A percentile compares a stretch with the other conserved stretches of the same genome.
phyloP scores from a whole-genome alignment of 257 asterid species.

The Pogostemon cablin region DNA sequence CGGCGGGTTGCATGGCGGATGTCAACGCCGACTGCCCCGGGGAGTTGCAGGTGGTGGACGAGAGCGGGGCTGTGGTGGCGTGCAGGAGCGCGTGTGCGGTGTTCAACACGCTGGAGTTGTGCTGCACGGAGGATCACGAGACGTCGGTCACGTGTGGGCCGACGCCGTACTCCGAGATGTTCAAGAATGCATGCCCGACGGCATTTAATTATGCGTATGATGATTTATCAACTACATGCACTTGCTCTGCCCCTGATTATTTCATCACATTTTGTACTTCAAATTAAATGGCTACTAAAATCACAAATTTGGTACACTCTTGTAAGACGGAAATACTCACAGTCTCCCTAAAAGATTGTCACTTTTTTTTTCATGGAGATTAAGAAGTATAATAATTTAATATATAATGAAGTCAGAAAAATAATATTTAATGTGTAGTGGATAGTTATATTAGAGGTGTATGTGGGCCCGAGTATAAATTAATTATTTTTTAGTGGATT shows the following conservation, averaged over 20 bases:
- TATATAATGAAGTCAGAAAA: no score
- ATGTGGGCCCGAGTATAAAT: no score
- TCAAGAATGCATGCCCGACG: constrained; percentile 71
- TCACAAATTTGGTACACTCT: no score
- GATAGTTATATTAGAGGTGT: no score
- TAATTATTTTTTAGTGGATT: no score
- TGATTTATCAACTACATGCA: constrained; percentile 66
- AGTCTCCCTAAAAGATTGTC: no score
- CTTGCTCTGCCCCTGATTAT: constrained; percentile 66
- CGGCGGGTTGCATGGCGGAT: constrained; percentile 67
- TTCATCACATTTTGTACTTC: constrained; percentile 71
- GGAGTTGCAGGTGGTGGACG: constrained; percentile 54
- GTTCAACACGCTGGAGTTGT: constrained; percentile 55
- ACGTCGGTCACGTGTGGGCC: constrained; percentile 60
- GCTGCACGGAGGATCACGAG: constrained; percentile 69
- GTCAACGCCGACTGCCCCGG: constrained; percentile 55
- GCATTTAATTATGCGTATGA: constrained; percentile 83
- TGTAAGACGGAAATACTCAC: no score
- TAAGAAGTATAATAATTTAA: no score
- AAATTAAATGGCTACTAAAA: no score
- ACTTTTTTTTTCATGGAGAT: no score
- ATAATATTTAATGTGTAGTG: no score
- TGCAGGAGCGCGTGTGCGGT: constrained; percentile 84
- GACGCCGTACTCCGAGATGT: constrained; percentile 54
- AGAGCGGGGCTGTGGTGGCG: constrained; percentile 58